Evolutionary conservation across 2,329 filamentous ascomycete genomes (phyloP), one percentile per base, ranked within the genome.

Genomic region (Aspergillus floridensis): DNA sequence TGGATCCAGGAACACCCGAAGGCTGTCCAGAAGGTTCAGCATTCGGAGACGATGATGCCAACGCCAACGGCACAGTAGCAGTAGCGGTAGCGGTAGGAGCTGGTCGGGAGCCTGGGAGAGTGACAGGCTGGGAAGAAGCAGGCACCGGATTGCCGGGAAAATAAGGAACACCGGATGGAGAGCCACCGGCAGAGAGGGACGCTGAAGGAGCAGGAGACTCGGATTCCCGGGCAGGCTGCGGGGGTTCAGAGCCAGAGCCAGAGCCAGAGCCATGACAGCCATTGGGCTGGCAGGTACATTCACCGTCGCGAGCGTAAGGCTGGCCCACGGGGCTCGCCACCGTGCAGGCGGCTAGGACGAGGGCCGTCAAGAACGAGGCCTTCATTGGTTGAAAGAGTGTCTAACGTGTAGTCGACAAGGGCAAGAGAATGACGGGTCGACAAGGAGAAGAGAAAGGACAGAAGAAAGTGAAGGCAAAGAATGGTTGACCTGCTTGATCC

Each of bases 381-480:
- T 59, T 66, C 65, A 66, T 66, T n/a, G 52, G 52, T 60, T 2
- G 61, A 57, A 57, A 48, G 47, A 55, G 56, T 56, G 38, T 49
- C 24, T 56, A 59, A 59, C 57, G 38, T 46, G 51, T 38, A 31
- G 56, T 5, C 16, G 41, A 56, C 53, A 46, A 26, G 49, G 46
- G 35, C 31, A 51, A 57, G 59, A 22, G 58, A 56, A 44, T 41
- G 50, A 31, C 29, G 24, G 32, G 48, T 60, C 16, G 51, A 58
- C 51, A 58, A 59, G 64, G 38, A 44, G 59, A 59, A 59, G 35
- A 46, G 32, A 21, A 46, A 57, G 11, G 32, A 50, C 38, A 48
- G 49, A 44, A 51, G 32, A n/a, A 12, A 49, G 12, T 8, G 46
- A 57, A 26, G 44, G 49, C 21, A 48, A 58, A 7, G 32, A 53